A percentile compares a stretch with the other conserved stretches of the same genome.
Conservation (phyloP, 768 basidiomycete species). For the Boletales sp. region DNA sequence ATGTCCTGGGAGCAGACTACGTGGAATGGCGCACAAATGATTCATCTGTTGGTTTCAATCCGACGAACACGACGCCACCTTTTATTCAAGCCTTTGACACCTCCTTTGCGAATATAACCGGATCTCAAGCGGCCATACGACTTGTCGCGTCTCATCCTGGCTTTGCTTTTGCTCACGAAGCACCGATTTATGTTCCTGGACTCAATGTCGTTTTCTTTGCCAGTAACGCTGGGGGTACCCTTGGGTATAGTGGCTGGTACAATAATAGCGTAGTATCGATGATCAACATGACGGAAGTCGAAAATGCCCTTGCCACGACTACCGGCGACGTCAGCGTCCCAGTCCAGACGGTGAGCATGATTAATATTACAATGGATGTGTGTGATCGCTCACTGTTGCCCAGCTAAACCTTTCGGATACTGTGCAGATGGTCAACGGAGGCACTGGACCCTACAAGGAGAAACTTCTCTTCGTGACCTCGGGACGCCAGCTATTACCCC, state of each 20-base stretch:
- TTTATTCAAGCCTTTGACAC: slow-evolving; percentile 57
- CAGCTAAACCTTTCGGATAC: slow-evolving; percentile 57
- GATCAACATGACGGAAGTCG: slow-evolving; percentile 58
- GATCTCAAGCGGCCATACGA: slow-evolving; percentile 51
- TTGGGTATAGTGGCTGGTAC: slow-evolving; percentile 54
- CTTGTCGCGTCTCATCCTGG: slow-evolving; percentile 57
- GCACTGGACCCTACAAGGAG: slow-evolving; percentile 58
- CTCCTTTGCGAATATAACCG: slow-evolving; percentile 59
- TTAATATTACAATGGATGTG: neutral
- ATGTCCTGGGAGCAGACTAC: slow-evolving; percentile 47
- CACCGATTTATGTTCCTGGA: slow-evolving; percentile 61
- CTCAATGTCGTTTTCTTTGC: slow-evolving; percentile 74
- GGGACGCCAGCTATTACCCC: slow-evolving; percentile 59
- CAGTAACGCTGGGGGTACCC: slow-evolving; percentile 51
- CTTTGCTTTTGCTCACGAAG: slow-evolving; percentile 78
- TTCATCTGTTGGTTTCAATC: slow-evolving; percentile 50
- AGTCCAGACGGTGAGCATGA: slow-evolving; percentile 35
- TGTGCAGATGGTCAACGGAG: slow-evolving; percentile 70
- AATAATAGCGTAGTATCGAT: slow-evolving; percentile 62
- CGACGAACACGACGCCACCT: slow-evolving; percentile 53
- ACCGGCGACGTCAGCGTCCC: slow-evolving; percentile 44
- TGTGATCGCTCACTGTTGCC: slow-evolving; percentile 3
- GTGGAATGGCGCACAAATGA: slow-evolving; percentile 33
- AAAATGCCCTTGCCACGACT: slow-evolving; percentile 37
- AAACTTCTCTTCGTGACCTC: slow-evolving; percentile 61